Evolutionary conservation across 2,329 filamentous ascomycete species (phyloP).

Genomic region (Colletotrichum orchidophilum): DNA sequence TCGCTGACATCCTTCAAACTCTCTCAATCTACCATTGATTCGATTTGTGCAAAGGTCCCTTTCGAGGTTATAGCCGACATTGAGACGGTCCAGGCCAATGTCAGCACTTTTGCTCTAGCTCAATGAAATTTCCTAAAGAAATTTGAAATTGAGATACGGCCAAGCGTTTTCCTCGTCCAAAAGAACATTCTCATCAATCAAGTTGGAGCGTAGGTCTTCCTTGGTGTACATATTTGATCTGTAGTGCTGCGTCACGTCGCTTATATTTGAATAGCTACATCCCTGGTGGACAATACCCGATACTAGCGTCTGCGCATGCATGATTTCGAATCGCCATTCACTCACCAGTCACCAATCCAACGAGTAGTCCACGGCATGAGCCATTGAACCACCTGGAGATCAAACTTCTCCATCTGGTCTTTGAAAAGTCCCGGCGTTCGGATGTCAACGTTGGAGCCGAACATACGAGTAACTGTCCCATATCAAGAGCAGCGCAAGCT

Average conservation of each 20-base stretch:
- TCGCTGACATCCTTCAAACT: background rate
- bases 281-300: background rate
- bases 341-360: background rate
- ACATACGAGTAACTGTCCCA: background rate
- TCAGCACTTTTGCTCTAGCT: background rate
- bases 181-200: background rate
- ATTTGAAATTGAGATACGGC: background rate
- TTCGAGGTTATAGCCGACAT: background rate
- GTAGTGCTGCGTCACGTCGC: too few species aligned
- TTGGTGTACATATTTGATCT: accelerated
- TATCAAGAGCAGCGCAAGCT: background rate
- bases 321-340: too few species aligned
- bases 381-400: background rate
- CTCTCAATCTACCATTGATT: background rate
- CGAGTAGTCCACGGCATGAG: background rate
- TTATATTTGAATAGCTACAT: background rate
- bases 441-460: background rate
- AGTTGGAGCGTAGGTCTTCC: background rate
- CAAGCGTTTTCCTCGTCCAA: background rate
- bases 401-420: background rate
- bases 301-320: background rate
- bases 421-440: background rate
- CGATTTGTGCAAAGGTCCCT: background rate
- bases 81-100: background rate
- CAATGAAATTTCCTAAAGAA: background rate